A percentile compares a stretch with the other conserved stretches of the same genome.
Conservation (phyloP, 768 basidiomycete species). For the Trametes meyenii region DNA sequence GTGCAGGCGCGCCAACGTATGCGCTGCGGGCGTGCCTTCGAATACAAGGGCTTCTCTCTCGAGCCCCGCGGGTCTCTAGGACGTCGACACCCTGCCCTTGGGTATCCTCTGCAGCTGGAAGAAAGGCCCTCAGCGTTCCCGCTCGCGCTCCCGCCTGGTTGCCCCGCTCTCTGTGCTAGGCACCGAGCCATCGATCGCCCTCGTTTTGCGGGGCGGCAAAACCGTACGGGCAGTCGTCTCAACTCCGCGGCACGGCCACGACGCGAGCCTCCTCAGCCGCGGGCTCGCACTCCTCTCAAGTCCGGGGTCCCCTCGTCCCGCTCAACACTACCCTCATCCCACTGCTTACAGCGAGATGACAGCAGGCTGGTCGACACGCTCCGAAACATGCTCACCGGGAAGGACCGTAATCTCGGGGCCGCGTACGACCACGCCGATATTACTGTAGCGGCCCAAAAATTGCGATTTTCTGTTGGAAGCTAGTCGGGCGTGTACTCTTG, state of each 20-base stretch:
- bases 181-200: too few relatives aligned
- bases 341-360: not conserved
- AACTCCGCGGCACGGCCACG: too few relatives aligned
- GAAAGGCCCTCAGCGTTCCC: too few relatives aligned
- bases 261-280: too few relatives aligned
- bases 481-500: conserved; percentile 2
- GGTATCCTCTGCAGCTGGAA: too few relatives aligned
- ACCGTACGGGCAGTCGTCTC: too few relatives aligned
- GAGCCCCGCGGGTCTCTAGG: too few relatives aligned
- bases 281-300: not conserved
- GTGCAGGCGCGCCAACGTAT: not conserved
- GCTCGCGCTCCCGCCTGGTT: too few relatives aligned
- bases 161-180: too few relatives aligned
- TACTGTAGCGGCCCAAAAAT: conserved; percentile 9
- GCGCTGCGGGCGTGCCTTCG: not conserved
- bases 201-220: too few relatives aligned
- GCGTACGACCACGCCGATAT: not conserved
- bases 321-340: conserved; percentile 13
- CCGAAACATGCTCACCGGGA: conserved; percentile 6
- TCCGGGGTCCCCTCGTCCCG: not conserved
- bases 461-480: not conserved
- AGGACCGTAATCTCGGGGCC: not conserved
- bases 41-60: too few relatives aligned
- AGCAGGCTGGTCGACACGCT: not conserved
- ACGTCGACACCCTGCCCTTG: too few relatives aligned